A percentile compares a stretch with the other conserved stretches of the same genome.
Evolutionary conservation across 2,329 filamentous ascomycete genomes (phyloP).

Genomic region (Fusarium guadeloupense): DNA sequence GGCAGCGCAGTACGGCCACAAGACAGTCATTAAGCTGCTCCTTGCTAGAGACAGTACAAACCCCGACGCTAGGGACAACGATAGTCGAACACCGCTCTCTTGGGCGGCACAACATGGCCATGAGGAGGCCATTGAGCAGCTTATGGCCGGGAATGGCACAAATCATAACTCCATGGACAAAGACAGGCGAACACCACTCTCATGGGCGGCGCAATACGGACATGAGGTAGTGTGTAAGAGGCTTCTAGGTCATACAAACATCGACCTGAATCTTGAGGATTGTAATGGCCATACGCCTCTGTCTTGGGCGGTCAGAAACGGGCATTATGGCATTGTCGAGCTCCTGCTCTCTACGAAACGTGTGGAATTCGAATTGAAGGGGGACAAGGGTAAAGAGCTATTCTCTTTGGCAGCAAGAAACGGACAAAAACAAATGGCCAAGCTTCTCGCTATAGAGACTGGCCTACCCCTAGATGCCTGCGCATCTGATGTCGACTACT

Average conservation of each 20-base stretch:
- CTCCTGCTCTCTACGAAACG: not conserved
- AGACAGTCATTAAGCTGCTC: not conserved
- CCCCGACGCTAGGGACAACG: not conserved
- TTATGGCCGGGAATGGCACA: not conserved
- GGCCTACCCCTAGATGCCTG: no score
- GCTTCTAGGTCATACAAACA: not conserved
- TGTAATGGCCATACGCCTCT: not conserved
- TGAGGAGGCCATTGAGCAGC: not conserved
- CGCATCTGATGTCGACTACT: no score
- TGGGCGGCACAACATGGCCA: not conserved
- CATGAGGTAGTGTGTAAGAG: not conserved
- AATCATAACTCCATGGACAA: not conserved
- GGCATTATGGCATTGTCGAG: not conserved
- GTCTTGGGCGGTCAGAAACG: not conserved
- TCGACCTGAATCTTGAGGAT: not conserved
- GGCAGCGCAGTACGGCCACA: not conserved
- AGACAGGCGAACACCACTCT: not conserved
- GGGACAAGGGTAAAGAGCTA: not conserved
- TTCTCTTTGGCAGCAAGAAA: not conserved
- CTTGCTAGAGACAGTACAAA: not conserved
- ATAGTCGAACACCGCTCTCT: not conserved
- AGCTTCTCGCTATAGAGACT: not conserved
- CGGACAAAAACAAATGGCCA: not conserved
- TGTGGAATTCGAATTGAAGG: not conserved
- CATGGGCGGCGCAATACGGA: not conserved